Conservation (phyloP, 1,284 basidiomycete genomes). For the Neolentinus lepideus region DNA sequence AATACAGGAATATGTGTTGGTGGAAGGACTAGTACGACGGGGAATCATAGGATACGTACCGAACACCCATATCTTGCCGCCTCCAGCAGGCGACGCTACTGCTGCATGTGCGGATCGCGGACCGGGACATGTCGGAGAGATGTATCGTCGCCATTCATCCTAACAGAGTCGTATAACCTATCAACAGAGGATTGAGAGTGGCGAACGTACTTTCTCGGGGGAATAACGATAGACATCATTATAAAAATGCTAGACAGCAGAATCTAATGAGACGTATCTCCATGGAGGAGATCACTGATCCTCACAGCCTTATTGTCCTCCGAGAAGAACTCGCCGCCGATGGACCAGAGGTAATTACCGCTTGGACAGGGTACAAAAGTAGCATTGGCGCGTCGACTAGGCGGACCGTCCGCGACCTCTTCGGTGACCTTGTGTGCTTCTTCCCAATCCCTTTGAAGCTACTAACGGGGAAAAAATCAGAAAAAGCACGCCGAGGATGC, state of each 20-base stretch:
- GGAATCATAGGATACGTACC: slow-evolving; percentile 34
- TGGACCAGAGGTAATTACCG: slow-evolving; percentile 75
- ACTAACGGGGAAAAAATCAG: slow-evolving; percentile 22
- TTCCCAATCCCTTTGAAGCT: slow-evolving; percentile 75
- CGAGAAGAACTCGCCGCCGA: slow-evolving; percentile 80
- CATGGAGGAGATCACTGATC: slow-evolving; percentile 9
- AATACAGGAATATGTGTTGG: neutral
- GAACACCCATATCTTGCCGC: slow-evolving; percentile 82
- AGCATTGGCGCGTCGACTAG: slow-evolving; percentile 75
- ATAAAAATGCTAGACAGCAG: slow-evolving; percentile 57
- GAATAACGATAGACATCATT: slow-evolving; percentile 78
- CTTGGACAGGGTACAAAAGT: slow-evolving; percentile 73
- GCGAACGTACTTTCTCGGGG: slow-evolving; percentile 57
- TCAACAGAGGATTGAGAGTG: neutral
- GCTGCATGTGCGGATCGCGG: slow-evolving; percentile 83
- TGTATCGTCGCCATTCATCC: slow-evolving; percentile 84
- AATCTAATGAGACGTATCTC: neutral
- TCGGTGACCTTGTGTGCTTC: slow-evolving; percentile 67
- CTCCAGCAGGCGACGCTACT: slow-evolving; percentile 62
- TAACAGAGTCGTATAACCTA: slow-evolving; percentile 16
- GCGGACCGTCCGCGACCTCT: slow-evolving; percentile 73
- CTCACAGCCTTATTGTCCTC: slow-evolving; percentile 75
- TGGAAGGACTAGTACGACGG: neutral
- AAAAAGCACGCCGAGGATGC: neutral
- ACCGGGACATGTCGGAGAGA: slow-evolving; percentile 77